phyloP scores from a whole-genome alignment of 495 filamentous ascomycete genomes.

The Entonaema liquescens region DNA sequence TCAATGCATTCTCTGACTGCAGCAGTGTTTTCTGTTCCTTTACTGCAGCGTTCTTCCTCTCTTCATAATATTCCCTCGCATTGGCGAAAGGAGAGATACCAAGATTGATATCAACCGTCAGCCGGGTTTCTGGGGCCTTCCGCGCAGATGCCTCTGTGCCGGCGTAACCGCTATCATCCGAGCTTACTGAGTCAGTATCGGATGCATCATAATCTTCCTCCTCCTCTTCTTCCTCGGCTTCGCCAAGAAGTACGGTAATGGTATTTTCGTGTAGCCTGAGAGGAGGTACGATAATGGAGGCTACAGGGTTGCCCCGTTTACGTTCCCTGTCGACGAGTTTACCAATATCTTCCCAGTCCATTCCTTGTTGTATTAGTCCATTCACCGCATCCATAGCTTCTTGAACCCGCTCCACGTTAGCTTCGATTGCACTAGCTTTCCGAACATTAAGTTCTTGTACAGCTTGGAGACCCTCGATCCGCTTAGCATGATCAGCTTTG shows the following conservation, averaged over 20 bases:
- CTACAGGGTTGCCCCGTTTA: constrained; percentile 80
- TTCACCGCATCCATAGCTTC: constrained; percentile 93
- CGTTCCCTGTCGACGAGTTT: constrained; percentile 88
- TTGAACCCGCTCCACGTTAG: constrained; percentile 86
- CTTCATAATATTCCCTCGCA: constrained; percentile 88
- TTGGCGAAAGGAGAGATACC: constrained; percentile 84
- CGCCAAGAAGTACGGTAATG: constrained; percentile 79
- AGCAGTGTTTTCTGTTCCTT: constrained; percentile 87
- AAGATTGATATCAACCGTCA: constrained; percentile 87
- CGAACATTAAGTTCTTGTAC: constrained; percentile 83
- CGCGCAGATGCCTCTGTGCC: constrained; percentile 45
- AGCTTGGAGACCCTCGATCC: constrained; percentile 81
- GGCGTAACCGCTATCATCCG: constrained; percentile 68
- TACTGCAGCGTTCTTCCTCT: constrained; percentile 80
- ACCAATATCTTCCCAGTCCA: constrained; percentile 95
- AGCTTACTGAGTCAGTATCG: constrained; percentile 71
- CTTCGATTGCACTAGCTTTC: constrained; percentile 89
- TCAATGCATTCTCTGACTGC: constrained; percentile 84
- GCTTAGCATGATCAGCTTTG: constrained; percentile 79
- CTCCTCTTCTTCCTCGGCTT: constrained; percentile 67
- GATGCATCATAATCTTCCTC: constrained; percentile 62
- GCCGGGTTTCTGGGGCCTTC: constrained; percentile 55
- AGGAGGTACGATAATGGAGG: constrained; percentile 85
- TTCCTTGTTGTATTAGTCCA: constrained; percentile 85
- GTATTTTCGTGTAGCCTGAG: constrained; percentile 90